A percentile compares a stretch with the other conserved stretches of the same genome.
These are phyloP conservation scores for Penicillium sp. DNA, from an alignment of 2,329 filamentous ascomycete genomes.

Conservation along the genomic window DNA sequence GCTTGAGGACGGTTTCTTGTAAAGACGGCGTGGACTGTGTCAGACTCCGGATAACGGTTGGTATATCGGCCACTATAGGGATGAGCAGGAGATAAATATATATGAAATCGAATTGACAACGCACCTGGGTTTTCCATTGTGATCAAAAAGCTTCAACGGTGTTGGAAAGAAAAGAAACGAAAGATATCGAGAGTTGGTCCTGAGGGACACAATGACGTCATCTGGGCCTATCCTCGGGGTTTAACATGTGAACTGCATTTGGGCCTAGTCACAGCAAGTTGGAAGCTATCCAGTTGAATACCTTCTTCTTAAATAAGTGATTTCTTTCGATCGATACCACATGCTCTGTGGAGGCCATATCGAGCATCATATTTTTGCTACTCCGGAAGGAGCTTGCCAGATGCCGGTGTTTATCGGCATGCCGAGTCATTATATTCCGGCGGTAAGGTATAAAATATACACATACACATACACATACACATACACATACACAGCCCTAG, in stretches of 20 bases:
- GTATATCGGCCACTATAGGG: constrained; percentile 50
- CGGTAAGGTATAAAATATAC: background rate
- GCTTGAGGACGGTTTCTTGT: constrained; percentile 57
- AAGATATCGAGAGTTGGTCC: background rate
- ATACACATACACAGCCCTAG: background rate
- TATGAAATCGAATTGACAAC: background rate
- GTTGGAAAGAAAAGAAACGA: background rate
- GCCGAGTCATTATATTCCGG: background rate
- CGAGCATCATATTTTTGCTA: background rate
- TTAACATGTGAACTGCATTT: constrained; percentile 9
- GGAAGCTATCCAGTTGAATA: no score
- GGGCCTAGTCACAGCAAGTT: background rate
- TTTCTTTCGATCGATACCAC: background rate
- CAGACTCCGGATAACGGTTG: constrained; percentile 57
- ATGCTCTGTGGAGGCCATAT: background rate
- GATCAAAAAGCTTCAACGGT: background rate
- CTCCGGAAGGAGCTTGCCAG: background rate
- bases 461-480: no score
- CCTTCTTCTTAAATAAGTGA: background rate
- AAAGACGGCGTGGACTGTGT: constrained; percentile 57
- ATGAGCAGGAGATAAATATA: background rate
- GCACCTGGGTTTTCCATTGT: constrained; percentile 16
- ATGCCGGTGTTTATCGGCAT: background rate
- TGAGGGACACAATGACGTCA: constrained; percentile 13
- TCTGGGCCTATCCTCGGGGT: background rate